Evolutionary conservation across 208 protist species (phyloP).

Genomic region (Leishmania martiniquensis): DNA sequence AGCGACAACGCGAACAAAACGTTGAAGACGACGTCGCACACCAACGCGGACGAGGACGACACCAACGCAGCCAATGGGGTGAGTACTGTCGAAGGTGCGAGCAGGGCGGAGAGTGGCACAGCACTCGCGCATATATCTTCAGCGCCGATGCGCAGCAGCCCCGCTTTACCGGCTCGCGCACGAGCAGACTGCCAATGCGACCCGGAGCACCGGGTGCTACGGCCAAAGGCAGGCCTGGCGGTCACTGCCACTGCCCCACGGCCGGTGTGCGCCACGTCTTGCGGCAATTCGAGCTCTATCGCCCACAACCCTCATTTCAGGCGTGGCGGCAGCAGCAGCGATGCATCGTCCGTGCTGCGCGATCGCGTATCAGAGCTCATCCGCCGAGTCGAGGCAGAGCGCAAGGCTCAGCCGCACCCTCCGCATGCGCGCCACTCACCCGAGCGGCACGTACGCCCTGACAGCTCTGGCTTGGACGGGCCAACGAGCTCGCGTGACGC

Average conservation of each 20-base stretch:
- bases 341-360: constrained; percentile 9
- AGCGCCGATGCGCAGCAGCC: background rate
- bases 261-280: too few species aligned
- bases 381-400: constrained; percentile 14
- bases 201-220: background rate
- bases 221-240: background rate
- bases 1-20: background rate
- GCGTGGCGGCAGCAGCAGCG: background rate
- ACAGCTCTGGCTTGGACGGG: background rate
- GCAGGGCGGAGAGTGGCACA: background rate
- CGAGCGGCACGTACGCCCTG: background rate
- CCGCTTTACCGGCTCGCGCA: background rate
- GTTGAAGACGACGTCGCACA: background rate
- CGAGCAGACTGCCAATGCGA: background rate
- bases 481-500: background rate
- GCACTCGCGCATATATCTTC: background rate
- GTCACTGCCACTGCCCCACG: background rate
- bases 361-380: constrained; percentile 18
- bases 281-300: background rate
- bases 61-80: background rate
- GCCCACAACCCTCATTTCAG: background rate
- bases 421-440: background rate
- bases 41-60: background rate
- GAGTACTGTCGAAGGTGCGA: background rate
- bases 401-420: background rate